phyloP scores from a whole-genome alignment of 805 yeast species.

The Nematodospora valgi region DNA sequence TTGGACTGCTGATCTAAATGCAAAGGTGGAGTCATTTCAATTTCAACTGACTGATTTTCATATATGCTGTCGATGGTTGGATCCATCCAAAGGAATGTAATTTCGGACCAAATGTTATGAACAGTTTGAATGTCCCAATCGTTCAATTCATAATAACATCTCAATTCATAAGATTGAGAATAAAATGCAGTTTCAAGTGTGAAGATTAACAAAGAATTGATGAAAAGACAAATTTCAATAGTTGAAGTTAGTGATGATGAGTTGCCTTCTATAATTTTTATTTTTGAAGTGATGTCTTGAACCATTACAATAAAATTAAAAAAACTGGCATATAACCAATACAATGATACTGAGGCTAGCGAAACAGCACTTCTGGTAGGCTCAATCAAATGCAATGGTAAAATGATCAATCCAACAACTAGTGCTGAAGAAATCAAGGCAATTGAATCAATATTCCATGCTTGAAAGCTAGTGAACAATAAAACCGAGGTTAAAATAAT shows the following conservation, averaged over 20 bases:
- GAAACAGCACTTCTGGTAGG: slow-evolving; percentile 34
- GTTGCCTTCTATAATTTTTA: slow-evolving; percentile 12
- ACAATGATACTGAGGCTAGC: slow-evolving; percentile 34
- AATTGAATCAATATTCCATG: background rate
- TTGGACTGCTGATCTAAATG: slow-evolving; percentile 12
- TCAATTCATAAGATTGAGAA: slow-evolving; percentile 12
- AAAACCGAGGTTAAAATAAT: background rate
- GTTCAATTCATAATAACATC: slow-evolving; percentile 14
- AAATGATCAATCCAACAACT: slow-evolving; percentile 15
- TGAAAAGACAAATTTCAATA: slow-evolving; percentile 12
- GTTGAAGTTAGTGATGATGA: slow-evolving; percentile 5
- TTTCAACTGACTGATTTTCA: slow-evolving; percentile 2
- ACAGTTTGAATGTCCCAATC: slow-evolving; percentile 24
- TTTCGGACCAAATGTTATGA: slow-evolving; percentile 17
- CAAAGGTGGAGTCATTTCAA: slow-evolving; percentile 63
- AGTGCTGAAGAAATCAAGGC: background rate
- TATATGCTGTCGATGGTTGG: slow-evolving; percentile 2
- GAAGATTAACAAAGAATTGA: slow-evolving; percentile 15
- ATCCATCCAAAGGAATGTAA: slow-evolving; percentile 23
- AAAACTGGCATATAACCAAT: slow-evolving; percentile 25
- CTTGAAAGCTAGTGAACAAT: background rate
- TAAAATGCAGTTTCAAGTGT: slow-evolving; percentile 14
- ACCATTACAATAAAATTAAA: slow-evolving; percentile 1
- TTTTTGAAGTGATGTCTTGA: slow-evolving; percentile 14
- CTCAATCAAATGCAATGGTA: slow-evolving; percentile 46